Evolutionary conservation across 176 grass and related monocot species (phyloP), one percentile per base, ranked within the genome.

Genomic region (Oryza officinalis): DNA sequence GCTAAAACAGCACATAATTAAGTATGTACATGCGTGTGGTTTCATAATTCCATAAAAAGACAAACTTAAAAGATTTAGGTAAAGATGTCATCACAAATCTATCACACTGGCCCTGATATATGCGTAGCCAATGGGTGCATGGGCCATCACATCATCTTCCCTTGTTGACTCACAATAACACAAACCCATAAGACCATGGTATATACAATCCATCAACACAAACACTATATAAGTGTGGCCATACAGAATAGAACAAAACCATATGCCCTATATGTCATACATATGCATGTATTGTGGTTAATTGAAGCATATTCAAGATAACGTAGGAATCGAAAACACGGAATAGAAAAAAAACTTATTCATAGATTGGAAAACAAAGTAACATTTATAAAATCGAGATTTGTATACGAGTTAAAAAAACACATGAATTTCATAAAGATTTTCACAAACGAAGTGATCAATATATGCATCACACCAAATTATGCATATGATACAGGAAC

Each of bases 131-230:
- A 28, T 35, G 26, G 71, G 43, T 54, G 65, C 54, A 33, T 41
- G 57, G 57, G n/a, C 8, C 44, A 35, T 65, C 72, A 80, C 44
- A 74, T 80, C 81, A 75, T 68, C 81, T 74, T 26, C 60, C 77
- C n/a, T 80, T 85, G 69, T 85, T 84, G 76, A 89, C 81, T 40
- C 71, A 81, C 71, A 76, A 65, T 30, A 75, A 63, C 63, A 52
- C 52, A 80, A 65, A 54, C 65, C 71, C 82, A 85, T 54, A 69
- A 80, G 28, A 38, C 31, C 70, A 69, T 88, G 40, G 67, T 63
- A 69, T 67, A 63, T 28, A 66, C 45, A 26, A 72, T 26, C 69
- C 68, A 67, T 27, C 44, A 38, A 7, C 22, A 68, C 6, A 74
- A 61, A 52, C 25, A 25, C 57, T 61, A 1, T 23, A 25, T 61